These are phyloP conservation scores for Colletotrichum lupini DNA, from an alignment of 2,329 filamentous ascomycete species.

Conservation along the genomic window DNA sequence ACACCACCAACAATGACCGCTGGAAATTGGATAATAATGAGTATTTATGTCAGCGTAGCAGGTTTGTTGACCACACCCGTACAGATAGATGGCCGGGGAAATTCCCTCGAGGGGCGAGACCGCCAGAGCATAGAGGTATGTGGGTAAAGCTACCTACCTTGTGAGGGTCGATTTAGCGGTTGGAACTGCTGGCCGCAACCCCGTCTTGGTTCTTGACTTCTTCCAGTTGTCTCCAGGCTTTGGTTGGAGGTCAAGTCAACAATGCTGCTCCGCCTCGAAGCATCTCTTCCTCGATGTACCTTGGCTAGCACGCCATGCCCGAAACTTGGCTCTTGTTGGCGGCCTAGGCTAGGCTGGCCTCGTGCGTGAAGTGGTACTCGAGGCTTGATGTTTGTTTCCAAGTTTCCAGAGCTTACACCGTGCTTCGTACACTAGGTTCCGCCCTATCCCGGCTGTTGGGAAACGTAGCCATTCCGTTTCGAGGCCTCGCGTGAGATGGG, in stretches of 20 bases:
- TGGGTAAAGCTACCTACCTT: neutral
- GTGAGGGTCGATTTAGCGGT: neutral
- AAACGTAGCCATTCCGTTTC: neutral
- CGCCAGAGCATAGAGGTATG: neutral
- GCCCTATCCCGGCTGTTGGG: neutral
- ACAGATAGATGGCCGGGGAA: neutral
- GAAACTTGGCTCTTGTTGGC: constrained; percentile 19
- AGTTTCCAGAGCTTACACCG: neutral
- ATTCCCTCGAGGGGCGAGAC: constrained; percentile 6
- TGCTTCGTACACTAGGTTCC: neutral
- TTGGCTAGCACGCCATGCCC: constrained; percentile 23
- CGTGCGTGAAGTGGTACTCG: constrained; percentile 2
- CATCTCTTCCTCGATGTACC: neutral
- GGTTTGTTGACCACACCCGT: neutral
- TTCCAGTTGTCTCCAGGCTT: neutral
- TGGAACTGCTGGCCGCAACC: constrained; percentile 16
- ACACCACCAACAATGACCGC: neutral
- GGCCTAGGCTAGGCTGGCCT: constrained; percentile 5
- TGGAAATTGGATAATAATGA: neutral
- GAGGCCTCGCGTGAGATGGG: neutral
- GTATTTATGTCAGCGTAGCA: neutral
- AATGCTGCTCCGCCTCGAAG: neutral
- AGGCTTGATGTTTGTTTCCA: constrained; percentile 12
- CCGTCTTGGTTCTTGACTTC: neutral
- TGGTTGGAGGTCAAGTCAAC: neutral